Conservation (phyloP, 2,329 filamentous ascomycete species). For the Eutypella sp. region DNA sequence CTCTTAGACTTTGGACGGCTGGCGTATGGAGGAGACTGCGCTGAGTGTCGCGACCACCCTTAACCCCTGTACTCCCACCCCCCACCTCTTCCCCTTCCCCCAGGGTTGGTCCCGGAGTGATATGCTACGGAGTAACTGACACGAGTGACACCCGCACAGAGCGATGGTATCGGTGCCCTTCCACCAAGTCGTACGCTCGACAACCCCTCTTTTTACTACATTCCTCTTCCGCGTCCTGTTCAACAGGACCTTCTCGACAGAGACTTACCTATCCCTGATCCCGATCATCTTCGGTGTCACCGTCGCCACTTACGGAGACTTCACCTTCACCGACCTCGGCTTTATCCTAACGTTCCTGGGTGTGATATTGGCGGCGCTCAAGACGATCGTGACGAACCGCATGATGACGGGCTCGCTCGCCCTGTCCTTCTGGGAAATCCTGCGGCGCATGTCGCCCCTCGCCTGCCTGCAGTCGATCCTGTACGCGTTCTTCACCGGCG, state of each 20-base stretch:
- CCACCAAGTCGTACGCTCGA: constrained; percentile 60
- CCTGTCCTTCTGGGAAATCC: constrained; percentile 54
- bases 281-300: constrained; percentile 57
- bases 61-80: background rate
- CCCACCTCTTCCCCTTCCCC: background rate
- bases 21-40: too few relatives aligned
- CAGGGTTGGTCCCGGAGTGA: too few relatives aligned
- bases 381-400: constrained; percentile 60
- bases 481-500: constrained; percentile 48
- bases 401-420: constrained; percentile 58
- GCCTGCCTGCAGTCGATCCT: constrained; percentile 51
- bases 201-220: constrained; percentile 57
- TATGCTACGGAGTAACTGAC: too few relatives aligned
- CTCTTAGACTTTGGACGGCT: background rate
- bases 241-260: constrained; percentile 46
- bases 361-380: constrained; percentile 49
- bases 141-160: constrained; percentile 8
- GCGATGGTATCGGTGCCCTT: constrained; percentile 60
- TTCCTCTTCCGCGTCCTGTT: constrained; percentile 55
- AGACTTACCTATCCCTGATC: constrained; percentile 55
- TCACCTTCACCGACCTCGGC: constrained; percentile 55
- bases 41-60: too few relatives aligned
- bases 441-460: constrained; percentile 59
- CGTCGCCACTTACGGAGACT: constrained; percentile 57
- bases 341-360: constrained; percentile 51